Evolutionary conservation across 805 yeast species (phyloP), one percentile per base, ranked within the genome.

Genomic region (Wickerhamia fluorescens): DNA sequence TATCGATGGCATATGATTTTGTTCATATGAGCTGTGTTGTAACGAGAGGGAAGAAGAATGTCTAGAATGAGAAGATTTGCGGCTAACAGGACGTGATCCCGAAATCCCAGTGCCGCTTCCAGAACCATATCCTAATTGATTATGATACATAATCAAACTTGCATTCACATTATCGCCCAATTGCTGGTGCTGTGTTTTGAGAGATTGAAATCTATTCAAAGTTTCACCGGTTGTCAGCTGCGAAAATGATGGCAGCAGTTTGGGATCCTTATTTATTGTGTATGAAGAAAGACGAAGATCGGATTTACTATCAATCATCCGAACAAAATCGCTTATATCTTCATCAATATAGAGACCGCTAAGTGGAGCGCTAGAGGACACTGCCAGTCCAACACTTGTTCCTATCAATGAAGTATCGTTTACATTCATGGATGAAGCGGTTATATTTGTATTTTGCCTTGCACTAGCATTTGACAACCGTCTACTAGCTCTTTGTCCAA

Each of bases 241-340:
- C 41, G 45, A 12, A 36, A 35, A 6, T 34, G 35, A 13, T 10
- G 14, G 37, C 28, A 12, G 39, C 30, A 3, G 42, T 34, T 5
- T 35, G 38, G 11, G 38, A 33, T 20, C 18, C 47, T 44, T 6
- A 51, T 32, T 20, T 41, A 38, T 11, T 34, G 16, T 16, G 27
- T 15, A 16, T 5, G 41, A 37, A 14, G 42, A 42, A 30, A 63
- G 43, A 23, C 70, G 61, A 14, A 75, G 51, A 24, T 74, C 82
- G 6, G 67, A 61, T 41, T 73, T 75, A 25, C 74, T 71, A 38
- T 83, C 92, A 24, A 83, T 71, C 66, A 80, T 61, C 38, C 71
- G 65, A 25, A 83, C 80, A 58, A 83, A 83, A 28, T 79, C 83
- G 34, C 78, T 67, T 12, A 83, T 61, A 38, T 76, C 84, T 31